Conservation (phyloP, 2,329 filamentous ascomycete species). For the Sporothrix protearum region DNA sequence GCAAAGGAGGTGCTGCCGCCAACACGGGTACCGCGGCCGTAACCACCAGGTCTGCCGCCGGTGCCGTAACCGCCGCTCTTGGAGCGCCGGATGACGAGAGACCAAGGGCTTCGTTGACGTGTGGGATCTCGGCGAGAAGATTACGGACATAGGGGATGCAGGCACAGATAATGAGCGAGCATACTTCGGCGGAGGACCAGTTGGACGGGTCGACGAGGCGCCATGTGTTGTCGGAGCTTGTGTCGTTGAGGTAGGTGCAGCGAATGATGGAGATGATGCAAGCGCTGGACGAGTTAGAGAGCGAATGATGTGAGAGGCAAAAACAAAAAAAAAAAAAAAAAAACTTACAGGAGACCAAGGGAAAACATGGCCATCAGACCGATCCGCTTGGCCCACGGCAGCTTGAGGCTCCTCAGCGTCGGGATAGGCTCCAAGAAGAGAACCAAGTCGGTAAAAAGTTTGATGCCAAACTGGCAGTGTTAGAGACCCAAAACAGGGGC, state of each 20-base stretch:
- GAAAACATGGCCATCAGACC: conserved; percentile 38
- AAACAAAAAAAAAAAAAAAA: neutral
- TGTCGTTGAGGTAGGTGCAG: conserved; percentile 36
- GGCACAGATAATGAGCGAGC: conserved; percentile 39
- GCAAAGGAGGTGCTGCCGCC: conserved; percentile 6
- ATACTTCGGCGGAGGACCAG: conserved; percentile 39
- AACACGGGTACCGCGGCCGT: neutral
- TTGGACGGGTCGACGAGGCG: conserved; percentile 22
- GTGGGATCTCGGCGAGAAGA: conserved; percentile 12
- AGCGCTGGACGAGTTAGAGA: conserved; percentile 26
- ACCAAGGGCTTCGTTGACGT: conserved; percentile 13
- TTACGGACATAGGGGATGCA: conserved; percentile 21
- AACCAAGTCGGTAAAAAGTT: conserved; percentile 11
- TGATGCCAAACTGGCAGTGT: conserved; percentile 7
- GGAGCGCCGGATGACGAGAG: neutral
- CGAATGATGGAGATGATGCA: conserved; percentile 41
- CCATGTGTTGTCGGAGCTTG: conserved; percentile 38
- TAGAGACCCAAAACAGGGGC: neutral
- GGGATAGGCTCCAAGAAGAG: conserved; percentile 21
- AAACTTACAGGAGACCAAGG: conserved; percentile 36
- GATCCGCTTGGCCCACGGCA: conserved; percentile 31
- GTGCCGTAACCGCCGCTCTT: neutral
- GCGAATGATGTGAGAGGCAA: neutral
- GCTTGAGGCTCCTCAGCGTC: conserved; percentile 12
- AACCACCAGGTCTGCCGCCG: neutral